Evolutionary conservation across 352 stramenopile genomes (phyloP), one percentile per base, ranked within the genome.

Genomic region (Sclerospora graminicola): DNA sequence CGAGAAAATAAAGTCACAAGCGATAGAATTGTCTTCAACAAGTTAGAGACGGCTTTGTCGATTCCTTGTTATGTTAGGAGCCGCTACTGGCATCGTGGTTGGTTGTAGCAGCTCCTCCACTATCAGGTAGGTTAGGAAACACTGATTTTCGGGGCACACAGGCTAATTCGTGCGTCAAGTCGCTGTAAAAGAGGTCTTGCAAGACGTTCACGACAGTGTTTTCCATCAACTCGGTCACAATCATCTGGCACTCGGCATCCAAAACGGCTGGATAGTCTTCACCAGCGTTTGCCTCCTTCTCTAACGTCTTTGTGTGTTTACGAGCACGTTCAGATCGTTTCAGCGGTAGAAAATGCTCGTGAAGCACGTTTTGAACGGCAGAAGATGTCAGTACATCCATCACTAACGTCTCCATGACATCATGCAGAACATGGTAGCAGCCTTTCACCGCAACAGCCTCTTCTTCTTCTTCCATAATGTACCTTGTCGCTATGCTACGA

Each of bases 191-290:
- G 21, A 91, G 72, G 41, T 91, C 80, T 46, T 91, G 80, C 15
- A 91, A 53, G 31, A 89, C 63, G 53, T 89, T 89, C 41, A 77
- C 64, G 30, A 89, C 69, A 1, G 80, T 85, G 53, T 91, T 91
- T 35, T 91, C 80, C 37, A 89, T 59, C 26, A 91, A 56, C 24
- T 26, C 65, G 0, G 60, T 20, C 8, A 82, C 45, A 48, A 89
- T 87, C 9, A 64, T 51, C 18, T 81, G 72, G 26, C 78, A 88
- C 42, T 88, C 74, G 14, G 81, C 62, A 35, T 69, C 68, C 36
- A 69, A 26, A 6, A 26, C 6, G 21, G 21, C 21, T 7, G 21
- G n/a, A n/a, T n/a, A n/a, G n/a, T n/a, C n/a, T n/a, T n/a, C n/a
- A n/a, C n/a, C n/a, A 26, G 21, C 21, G 21, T 26, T 26, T 26